phyloP scores from a whole-genome alignment of 257 asterid species.

The Lithospermum erythrorhizon region DNA sequence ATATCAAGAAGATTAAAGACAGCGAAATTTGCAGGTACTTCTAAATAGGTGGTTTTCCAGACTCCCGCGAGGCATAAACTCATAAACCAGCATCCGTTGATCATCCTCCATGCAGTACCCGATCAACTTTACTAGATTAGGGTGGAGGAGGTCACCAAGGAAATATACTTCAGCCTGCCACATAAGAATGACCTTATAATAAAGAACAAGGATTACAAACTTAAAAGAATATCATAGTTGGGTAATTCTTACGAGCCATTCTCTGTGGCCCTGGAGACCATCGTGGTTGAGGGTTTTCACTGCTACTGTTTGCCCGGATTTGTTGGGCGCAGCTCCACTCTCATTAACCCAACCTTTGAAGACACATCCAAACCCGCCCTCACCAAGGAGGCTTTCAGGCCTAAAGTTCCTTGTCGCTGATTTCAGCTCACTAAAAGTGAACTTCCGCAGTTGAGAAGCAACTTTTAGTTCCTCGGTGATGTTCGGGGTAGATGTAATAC shows the following conservation, averaged over 20 bases:
- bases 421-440: conserved; percentile 53
- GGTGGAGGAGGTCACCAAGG: conserved; percentile 73
- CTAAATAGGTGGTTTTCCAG: conserved; percentile 89
- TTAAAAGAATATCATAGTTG: background rate
- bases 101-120: conserved; percentile 84
- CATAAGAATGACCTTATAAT: conserved; percentile 9
- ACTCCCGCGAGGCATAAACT: conserved; percentile 88
- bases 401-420: conserved; percentile 64
- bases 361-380: conserved; percentile 91
- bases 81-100: conserved; percentile 77
- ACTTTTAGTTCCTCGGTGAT: conserved; percentile 53
- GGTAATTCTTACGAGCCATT: conserved; percentile 59
- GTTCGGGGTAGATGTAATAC: conserved; percentile 53
- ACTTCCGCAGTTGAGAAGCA: conserved; percentile 70
- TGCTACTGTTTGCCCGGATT: conserved; percentile 71
- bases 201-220: conserved; percentile 7
- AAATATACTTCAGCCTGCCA: conserved; percentile 74
- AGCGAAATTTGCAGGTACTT: conserved; percentile 31
- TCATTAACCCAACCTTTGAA: conserved; percentile 86
- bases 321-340: conserved; percentile 47
- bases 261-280: conserved; percentile 92
- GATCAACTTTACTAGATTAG: conserved; percentile 62
- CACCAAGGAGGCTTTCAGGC: conserved; percentile 70
- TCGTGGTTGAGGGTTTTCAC: conserved; percentile 73
- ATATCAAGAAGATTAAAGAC: background rate